phyloP scores from a whole-genome alignment of 805 yeast genomes.

The fission yeast (Schizosaccharomyces pombe) region DNA sequence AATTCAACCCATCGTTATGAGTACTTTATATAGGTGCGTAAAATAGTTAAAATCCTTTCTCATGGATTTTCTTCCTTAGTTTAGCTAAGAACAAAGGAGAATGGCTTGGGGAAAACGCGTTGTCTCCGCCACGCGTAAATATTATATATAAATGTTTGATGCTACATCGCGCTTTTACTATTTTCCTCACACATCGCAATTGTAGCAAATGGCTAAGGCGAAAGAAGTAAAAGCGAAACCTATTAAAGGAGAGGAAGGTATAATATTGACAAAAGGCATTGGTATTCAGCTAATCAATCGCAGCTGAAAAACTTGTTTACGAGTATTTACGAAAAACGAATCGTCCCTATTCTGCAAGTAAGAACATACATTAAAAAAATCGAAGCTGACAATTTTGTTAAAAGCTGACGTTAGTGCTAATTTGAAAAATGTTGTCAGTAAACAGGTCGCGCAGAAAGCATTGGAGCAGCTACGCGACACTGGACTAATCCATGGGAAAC shows the following conservation, averaged over 20 bases:
- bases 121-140: no score
- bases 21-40: no score
- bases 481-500: background rate
- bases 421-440: background rate
- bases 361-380: no score
- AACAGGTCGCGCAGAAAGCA: background rate
- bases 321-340: slow-evolving; percentile 3
- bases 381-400: no score
- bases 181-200: background rate
- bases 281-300: background rate
- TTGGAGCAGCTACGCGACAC: background rate
- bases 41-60: no score
- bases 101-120: no score
- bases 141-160: background rate
- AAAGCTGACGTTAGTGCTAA: slow-evolving; percentile 1
- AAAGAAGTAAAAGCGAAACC: background rate
- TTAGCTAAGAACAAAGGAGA: no score
- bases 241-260: background rate
- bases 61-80: no score
- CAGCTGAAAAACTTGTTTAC: slow-evolving; percentile 1
- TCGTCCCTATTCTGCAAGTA: slow-evolving; percentile 3
- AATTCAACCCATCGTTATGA: no score
- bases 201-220: background rate
- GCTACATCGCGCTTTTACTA: background rate
- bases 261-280: no score